These are phyloP conservation scores for Xylaria digitata DNA, from an alignment of 2,329 filamentous ascomycete species.

Conservation along the genomic window DNA sequence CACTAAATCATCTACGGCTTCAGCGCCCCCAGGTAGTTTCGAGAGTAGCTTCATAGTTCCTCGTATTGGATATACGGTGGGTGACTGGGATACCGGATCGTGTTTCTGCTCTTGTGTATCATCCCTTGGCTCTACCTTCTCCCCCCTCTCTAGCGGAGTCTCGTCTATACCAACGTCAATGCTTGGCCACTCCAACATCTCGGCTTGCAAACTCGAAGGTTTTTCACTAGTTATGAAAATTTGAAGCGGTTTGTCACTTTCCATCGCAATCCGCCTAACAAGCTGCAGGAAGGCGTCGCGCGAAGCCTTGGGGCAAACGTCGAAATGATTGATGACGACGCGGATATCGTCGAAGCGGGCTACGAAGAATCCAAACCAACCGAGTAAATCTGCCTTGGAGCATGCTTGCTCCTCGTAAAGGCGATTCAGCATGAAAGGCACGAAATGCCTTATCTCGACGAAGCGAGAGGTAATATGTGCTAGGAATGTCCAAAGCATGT, in stretches of 20 bases:
- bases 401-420: conserved; percentile 21
- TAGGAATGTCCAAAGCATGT: conserved; percentile 23
- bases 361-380: conserved; percentile 13
- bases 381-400: conserved; percentile 12
- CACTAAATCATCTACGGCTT: background rate
- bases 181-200: conserved; percentile 14
- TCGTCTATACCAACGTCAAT: conserved; percentile 15
- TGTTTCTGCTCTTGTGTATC: background rate
- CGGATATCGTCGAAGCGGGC: conserved; percentile 8
- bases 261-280: background rate
- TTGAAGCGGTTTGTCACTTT: background rate
- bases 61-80: background rate
- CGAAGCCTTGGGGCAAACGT: conserved; percentile 10
- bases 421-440: conserved; percentile 9
- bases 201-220: conserved; percentile 2
- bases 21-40: background rate
- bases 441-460: background rate
- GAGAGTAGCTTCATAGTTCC: background rate
- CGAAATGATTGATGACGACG: conserved; percentile 22
- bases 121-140: background rate
- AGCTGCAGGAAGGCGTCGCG: conserved; percentile 11
- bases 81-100: background rate
- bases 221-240: conserved; percentile 13
- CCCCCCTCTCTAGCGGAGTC: background rate
- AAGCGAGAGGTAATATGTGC: conserved; percentile 3